Evolutionary conservation across 805 yeast species (phyloP), one percentile per base, ranked within the genome.

Genomic region (Kluyveromyces siamensis): DNA sequence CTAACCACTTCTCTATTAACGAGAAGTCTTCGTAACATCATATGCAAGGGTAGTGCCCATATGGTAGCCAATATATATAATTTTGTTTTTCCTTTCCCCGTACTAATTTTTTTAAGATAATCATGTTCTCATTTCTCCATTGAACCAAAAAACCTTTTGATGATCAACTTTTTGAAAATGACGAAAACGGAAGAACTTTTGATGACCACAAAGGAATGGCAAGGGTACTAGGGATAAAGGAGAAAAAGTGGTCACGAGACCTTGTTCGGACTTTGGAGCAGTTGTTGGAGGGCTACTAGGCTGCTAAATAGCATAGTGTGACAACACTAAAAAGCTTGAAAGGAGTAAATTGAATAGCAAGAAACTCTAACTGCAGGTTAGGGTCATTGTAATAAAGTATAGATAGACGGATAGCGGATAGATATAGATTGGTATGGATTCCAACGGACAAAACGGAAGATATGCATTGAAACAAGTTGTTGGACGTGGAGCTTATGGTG

Each of bases 401-500:
- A 30, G 35, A 30, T 30, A 30, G 14, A 30, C 14, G 35, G 3
- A 30, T 11, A 10, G 14, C 14, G 35, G 14, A 10, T 11, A 13
- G 14, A 30, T 30, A 5, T 30, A 27, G 14, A 30, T 30, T 30
- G 35, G 7, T 30, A 30, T 30, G 35, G 35, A 30, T 30, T 4
- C 14, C 35, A 30, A 30, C 35, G 35, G 11, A 11, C 35, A 30
- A 39, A 42, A 45, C 47, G 41, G 48, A 33, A 69, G 68, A 47
- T 80, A 77, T 57, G 70, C 71, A 27, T 70, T 82, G 56, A 72
- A 74, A 44, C 84, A 80, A 44, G 75, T 83, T 37, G 72, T 93
- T 2, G 99, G 98, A 2, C 78, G 78, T 51, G 99, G 99, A 1
- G 97, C 97, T 0, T 89, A 81, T 62, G 98, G 97, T 1, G 77